phyloP scores from a whole-genome alignment of 2,329 filamentous ascomycete genomes.

The Pezicula rhizophila region DNA sequence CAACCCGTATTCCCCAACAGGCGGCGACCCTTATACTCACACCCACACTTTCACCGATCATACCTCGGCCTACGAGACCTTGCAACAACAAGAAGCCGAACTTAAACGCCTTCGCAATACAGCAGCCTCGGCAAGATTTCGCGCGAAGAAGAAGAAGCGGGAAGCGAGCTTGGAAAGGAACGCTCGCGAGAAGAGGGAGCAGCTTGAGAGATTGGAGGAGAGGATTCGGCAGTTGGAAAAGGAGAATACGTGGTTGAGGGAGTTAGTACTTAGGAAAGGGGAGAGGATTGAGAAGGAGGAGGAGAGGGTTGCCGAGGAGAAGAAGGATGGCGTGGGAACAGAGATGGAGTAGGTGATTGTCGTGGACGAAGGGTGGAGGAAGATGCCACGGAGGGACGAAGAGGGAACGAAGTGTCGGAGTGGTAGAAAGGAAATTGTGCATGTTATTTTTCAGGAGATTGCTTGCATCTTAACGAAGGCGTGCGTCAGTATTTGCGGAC shows the following conservation, averaged over 20 bases:
- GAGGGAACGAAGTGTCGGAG: too few species aligned
- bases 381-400: too few species aligned
- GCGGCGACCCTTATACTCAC: slow-evolving; percentile 1
- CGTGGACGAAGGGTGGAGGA: too few species aligned
- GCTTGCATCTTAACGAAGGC: too few species aligned
- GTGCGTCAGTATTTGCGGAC: too few species aligned
- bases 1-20: too few species aligned
- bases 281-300: slow-evolving; percentile 32
- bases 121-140: slow-evolving; percentile 80
- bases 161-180: slow-evolving; percentile 77
- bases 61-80: slow-evolving; percentile 4
- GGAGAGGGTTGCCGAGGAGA: slow-evolving; percentile 22
- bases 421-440: too few species aligned
- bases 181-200: slow-evolving; percentile 74
- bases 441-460: too few species aligned
- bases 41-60: slow-evolving; percentile 1
- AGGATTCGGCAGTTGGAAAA: slow-evolving; percentile 69
- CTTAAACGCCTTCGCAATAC: slow-evolving; percentile 77
- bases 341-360: neutral
- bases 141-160: slow-evolving; percentile 91
- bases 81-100: slow-evolving; percentile 4
- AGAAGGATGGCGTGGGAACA: slow-evolving; percentile 10
- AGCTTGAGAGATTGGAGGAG: slow-evolving; percentile 65
- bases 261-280: slow-evolving; percentile 74
- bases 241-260: slow-evolving; percentile 75